Evolutionary conservation across 2,329 filamentous ascomycete species (phyloP).

Genomic region (Paraphoma chrysanthemicola): DNA sequence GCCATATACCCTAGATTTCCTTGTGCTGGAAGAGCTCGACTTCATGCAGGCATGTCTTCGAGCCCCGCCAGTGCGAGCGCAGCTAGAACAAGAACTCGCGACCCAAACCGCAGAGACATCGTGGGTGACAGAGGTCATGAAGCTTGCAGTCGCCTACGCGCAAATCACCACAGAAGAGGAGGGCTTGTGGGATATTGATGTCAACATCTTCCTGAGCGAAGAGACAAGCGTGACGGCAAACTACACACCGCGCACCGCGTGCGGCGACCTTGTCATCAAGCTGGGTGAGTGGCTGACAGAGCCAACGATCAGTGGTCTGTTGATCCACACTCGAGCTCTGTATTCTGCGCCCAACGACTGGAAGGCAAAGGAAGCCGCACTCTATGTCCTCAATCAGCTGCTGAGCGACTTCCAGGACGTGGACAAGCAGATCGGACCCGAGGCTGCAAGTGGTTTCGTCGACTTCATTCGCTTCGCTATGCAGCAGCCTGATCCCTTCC

Average conservation of each 20-base stretch:
- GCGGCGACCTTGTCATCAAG: constrained; percentile 90
- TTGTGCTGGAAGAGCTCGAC: constrained; percentile 92
- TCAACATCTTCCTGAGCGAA: constrained; percentile 93
- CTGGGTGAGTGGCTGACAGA: constrained; percentile 86
- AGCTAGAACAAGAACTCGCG: constrained; percentile 81
- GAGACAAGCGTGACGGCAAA: constrained; percentile 95
- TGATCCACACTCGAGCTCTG: constrained; percentile 76
- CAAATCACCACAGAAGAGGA: constrained; percentile 93
- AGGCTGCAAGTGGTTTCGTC: constrained; percentile 76
- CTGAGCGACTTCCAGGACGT: constrained; percentile 83
- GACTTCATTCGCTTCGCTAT: constrained; percentile 82
- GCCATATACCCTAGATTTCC: constrained; percentile 93
- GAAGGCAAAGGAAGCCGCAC: constrained; percentile 77
- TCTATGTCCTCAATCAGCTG: constrained; percentile 86
- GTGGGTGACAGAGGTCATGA: constrained; percentile 90
- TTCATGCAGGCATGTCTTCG: constrained; percentile 91
- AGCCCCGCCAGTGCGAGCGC: constrained; percentile 84
- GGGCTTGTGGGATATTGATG: constrained; percentile 94
- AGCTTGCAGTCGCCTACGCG: constrained; percentile 81
- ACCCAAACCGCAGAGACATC: constrained; percentile 61
- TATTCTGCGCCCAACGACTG: constrained; percentile 66
- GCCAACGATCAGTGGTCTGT: constrained; percentile 78
- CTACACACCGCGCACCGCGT: constrained; percentile 92
- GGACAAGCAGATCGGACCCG: constrained; percentile 71
- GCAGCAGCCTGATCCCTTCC: constrained; percentile 73